These are phyloP conservation scores for Carex pumila DNA, from an alignment of 176 grass and related monocot genomes.

Conservation along the genomic window DNA sequence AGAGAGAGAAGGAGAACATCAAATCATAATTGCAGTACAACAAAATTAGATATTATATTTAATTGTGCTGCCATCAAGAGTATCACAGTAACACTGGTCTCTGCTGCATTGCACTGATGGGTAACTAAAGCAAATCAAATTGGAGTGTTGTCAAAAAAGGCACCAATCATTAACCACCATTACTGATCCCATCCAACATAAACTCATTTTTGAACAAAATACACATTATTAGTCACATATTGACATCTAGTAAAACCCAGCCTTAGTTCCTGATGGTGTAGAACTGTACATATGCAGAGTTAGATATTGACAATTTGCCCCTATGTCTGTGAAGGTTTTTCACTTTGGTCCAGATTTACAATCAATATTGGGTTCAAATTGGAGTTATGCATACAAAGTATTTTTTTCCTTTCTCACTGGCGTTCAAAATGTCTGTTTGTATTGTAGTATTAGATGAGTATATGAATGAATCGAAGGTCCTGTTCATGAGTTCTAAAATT, in stretches of 20 bases:
- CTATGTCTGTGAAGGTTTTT: background rate
- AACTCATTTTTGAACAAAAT: background rate
- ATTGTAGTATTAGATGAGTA: background rate
- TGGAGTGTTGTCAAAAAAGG: background rate
- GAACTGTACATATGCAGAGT: background rate
- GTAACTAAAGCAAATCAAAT: background rate
- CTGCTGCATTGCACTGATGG: background rate
- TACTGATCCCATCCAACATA: background rate
- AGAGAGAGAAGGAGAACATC: background rate
- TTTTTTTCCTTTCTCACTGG: background rate
- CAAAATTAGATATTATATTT: background rate
- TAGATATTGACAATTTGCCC: background rate
- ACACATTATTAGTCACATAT: background rate
- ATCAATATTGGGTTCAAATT: background rate
- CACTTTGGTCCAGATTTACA: background rate
- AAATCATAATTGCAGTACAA: background rate
- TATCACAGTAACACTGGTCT: background rate
- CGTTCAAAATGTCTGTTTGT: background rate
- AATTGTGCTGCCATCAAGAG: background rate
- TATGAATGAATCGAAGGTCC: background rate
- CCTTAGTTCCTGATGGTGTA: background rate
- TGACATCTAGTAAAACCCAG: background rate
- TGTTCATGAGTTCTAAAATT: background rate
- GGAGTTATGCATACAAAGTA: background rate
- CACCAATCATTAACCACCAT: background rate